Evolutionary conservation across 1,284 basidiomycete genomes (phyloP), one percentile per base, ranked within the genome.

Genomic region (Agroathelia rolfsii): DNA sequence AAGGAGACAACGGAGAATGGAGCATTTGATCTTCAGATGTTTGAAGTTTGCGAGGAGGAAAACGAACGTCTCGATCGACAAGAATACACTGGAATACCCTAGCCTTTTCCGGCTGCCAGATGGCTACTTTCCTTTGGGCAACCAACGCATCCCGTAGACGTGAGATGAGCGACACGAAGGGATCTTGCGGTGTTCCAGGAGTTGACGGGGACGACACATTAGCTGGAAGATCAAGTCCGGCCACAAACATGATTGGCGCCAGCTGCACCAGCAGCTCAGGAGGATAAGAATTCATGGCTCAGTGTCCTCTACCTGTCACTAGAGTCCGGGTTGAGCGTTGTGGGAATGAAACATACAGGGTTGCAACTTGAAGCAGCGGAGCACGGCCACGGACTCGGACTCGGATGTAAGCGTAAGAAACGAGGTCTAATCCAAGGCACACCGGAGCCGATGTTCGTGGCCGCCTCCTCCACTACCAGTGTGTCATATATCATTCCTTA

Each of bases 271-370:
- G 64, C 37, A 92, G 63, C 58, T 90, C 86, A 37, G 72, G 64
- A 9, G 87, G 87, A 61, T 92, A 92, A 16, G 86, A 88, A 56
- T 92, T 92, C 88, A 92, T 92, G n/a, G n/a, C n/a, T n/a, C n/a
- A n/a, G n/a, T n/a, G n/a, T n/a, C n/a, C n/a, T n/a, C n/a, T n/a
- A n/a, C n/a, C n/a, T n/a, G n/a, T n/a, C n/a, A n/a, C n/a, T n/a
- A n/a, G n/a, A n/a, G n/a, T n/a, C n/a, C n/a, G n/a, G n/a, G n/a
- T n/a, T n/a, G n/a, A n/a, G n/a, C n/a, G n/a, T n/a, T n/a, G n/a
- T n/a, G n/a, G n/a, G n/a, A n/a, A n/a, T n/a, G n/a, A n/a, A n/a
- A n/a, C n/a, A n/a, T n/a, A n/a, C n/a, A n/a, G n/a, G n/a, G n/a
- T n/a, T n/a, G n/a, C n/a, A n/a, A n/a, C n/a, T n/a, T n/a, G n/a